phyloP scores from a whole-genome alignment of 352 stramenopile genomes.

The Phytophthora pluvialis region DNA sequence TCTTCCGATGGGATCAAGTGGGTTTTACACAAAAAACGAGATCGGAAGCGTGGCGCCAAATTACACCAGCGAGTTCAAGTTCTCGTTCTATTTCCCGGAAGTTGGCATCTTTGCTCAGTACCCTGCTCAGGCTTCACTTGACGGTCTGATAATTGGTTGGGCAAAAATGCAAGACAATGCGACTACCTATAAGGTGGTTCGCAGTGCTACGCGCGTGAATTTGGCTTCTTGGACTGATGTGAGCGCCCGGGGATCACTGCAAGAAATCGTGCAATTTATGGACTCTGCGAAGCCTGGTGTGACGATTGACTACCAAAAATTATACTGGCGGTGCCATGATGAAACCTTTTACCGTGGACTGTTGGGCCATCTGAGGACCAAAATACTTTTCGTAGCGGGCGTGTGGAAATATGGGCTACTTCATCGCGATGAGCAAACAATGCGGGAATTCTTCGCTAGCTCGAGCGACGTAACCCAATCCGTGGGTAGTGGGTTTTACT shows the following conservation, averaged over 20 bases:
- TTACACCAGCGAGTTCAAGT: constrained; percentile 44
- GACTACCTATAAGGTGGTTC: constrained; percentile 36
- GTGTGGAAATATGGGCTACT: constrained; percentile 65
- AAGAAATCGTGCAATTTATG: constrained; percentile 49
- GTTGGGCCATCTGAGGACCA: constrained; percentile 41
- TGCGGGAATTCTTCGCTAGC: constrained; percentile 40
- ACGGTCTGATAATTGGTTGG: constrained; percentile 46
- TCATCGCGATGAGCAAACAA: constrained; percentile 47
- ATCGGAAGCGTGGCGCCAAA: constrained; percentile 47
- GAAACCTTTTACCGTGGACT: constrained; percentile 45
- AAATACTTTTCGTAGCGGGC: constrained; percentile 42
- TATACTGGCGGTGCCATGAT: constrained; percentile 57
- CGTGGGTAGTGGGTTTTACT: constrained; percentile 43
- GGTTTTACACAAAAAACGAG: constrained; percentile 62
- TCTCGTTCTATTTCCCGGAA: constrained; percentile 68
- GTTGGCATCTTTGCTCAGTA: constrained; percentile 58
- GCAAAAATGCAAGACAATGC: constrained; percentile 30
- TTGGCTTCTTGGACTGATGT: constrained; percentile 68
- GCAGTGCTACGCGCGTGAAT: constrained; percentile 46
- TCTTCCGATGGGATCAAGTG: constrained; percentile 44
- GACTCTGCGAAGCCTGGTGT: constrained; percentile 34
- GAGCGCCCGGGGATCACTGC: constrained; percentile 44
- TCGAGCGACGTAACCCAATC: constrained; percentile 22
- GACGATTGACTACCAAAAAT: constrained; percentile 35
- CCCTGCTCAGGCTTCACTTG: constrained; percentile 50